Evolutionary conservation across 805 yeast genomes (phyloP), one percentile per base, ranked within the genome.

Genomic region (Spathaspora boniae): DNA sequence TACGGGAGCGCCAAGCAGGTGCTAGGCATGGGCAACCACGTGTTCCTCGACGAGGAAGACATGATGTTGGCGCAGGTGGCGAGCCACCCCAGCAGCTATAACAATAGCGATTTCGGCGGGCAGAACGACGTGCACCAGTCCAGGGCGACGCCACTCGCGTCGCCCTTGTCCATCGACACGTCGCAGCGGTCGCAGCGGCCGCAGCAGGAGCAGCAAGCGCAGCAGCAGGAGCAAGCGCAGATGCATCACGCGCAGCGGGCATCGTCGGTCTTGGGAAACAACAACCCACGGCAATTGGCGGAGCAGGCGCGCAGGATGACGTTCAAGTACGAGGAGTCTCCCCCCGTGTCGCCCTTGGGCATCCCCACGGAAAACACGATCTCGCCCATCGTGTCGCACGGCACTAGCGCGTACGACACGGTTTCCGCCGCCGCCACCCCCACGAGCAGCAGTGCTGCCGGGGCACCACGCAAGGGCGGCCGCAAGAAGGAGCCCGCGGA

Each of bases 391-490:
- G 24, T 21, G 24, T 9, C n/a, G 16, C 12, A 11, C 12, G 16
- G 18, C 34, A 12, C 17, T 19, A 22, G 15, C 15, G 12, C 6
- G 26, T 23, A 15, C 4, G 16, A 12, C 15, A 14, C 12, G 26
- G 6, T 29, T 26, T 16, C 31, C 34, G 21, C 34, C 38, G 23
- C 38, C 37, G 4, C n/a, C 19, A 11, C 35, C 38, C 24, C 33
- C 37, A 31, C 16, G 20, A 16, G 32, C 19, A 15, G 32, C 28
- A 27, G 16, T 22, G 1, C 38, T 15, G 18, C n/a, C 17, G 27
- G 25, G n/a, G 15, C 11, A 16, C 11, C 24, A 17, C n/a, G 32
- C 9, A 26, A 32, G 11, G 30, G 30, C 4, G n/a, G n/a, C n/a
- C n/a, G n/a, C n/a, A n/a, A n/a, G n/a, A n/a, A n/a, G n/a, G n/a